Conservation (phyloP, 257 asterid species). For the Cynanchum wilfordii region DNA sequence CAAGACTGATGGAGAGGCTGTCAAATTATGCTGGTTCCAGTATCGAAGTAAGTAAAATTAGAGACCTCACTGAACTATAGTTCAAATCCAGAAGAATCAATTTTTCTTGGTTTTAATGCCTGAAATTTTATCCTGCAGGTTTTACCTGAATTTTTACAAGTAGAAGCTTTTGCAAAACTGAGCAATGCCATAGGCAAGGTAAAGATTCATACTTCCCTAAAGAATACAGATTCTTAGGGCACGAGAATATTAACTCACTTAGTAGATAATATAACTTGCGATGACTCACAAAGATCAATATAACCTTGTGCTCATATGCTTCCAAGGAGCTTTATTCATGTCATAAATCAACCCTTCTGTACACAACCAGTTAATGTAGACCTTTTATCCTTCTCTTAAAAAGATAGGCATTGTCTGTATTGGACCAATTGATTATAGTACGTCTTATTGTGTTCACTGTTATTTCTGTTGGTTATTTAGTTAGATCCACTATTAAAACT, state of each 20-base stretch:
- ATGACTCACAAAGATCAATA: background rate
- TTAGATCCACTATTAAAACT: background rate
- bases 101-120: slow-evolving; percentile 18
- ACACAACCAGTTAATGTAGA: background rate
- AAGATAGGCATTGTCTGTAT: background rate
- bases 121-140: slow-evolving; percentile 60
- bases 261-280: background rate
- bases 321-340: background rate
- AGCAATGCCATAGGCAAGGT: slow-evolving; percentile 91
- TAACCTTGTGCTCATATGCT: background rate
- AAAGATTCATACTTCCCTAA: slow-evolving; percentile 6
- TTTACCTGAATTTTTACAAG: slow-evolving; percentile 92
- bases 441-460: background rate
- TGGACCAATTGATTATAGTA: background rate
- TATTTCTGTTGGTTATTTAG: background rate
- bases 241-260: background rate
- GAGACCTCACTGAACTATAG: background rate
- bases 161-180: slow-evolving; percentile 93
- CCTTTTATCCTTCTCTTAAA: background rate
- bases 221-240: background rate
- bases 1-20: slow-evolving; percentile 96
- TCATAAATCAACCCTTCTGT: background rate
- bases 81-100: background rate
- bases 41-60: slow-evolving; percentile 59
- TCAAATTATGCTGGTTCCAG: slow-evolving; percentile 96